Base-by-base conservation (phyloP, 1,284 basidiomycete species). In the Ganoderma leucocontextum region DNA sequence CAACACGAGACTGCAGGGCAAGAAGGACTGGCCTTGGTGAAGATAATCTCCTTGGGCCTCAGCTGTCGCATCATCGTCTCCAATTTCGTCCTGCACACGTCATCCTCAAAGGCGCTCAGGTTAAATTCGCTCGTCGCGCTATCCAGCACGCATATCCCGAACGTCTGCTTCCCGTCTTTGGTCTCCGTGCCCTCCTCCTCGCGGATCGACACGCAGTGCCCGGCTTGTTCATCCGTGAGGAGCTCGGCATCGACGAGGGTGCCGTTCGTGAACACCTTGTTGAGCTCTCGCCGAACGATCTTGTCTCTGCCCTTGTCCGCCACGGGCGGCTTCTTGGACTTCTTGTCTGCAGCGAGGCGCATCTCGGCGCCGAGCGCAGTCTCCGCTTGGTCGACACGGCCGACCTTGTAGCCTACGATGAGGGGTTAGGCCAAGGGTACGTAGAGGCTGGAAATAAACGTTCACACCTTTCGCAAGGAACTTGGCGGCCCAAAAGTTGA, bases 71-170 rank as follows among this genome's bases (percentile, higher is more conserved):
- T 89, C 77, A 98, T 83, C 0, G 98, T 99, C 82, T 99, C 97
- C 71, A 99, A 83, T 75, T 91, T 92, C 4, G 97, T 99, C 49
- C 96, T 88, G 75, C 94, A 96, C 17, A 95, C 87, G 78, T 99
- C 98, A 76, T 99, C 98, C 67, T 94, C 89, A 77, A 99, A 98
- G 1, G 88, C 85, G 64, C 94, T 93, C 75, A 99, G 80, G 75
- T 96, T 94, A 84, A 99, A 99, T 79, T 98, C 94, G 69, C 96
- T 97, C 0, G 98, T 99, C 8, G 97, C 89, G 68, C 96, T 97
- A 78, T 99, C 98, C 74, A 99, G 82, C n/a, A 97, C 91, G 76
- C 96, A 98, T 52, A 99, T 83, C 60, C 61, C 58, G 25, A 70
- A 63, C 22, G 67, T 29, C 60, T 60, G 66, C 53, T 67, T 69